Conservation (phyloP, 192 early-diverging fungal species). For the Entomortierella beljakovae region DNA sequence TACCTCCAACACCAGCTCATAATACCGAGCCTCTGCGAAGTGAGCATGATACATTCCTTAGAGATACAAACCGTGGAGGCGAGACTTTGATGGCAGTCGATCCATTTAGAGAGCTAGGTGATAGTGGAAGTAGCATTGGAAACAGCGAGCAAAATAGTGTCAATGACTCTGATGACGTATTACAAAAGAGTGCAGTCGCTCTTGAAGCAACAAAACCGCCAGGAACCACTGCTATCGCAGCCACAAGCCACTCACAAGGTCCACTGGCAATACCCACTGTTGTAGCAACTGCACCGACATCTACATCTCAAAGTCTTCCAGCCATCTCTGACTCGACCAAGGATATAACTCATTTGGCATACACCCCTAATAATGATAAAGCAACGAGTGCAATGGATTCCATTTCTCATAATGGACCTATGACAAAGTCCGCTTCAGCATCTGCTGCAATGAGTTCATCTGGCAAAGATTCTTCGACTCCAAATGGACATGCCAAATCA, state of each 20-base stretch:
- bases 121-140: constrained; percentile 25
- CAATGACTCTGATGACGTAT: constrained; percentile 25
- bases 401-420: neutral
- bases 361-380: neutral
- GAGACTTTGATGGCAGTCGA: constrained; percentile 48
- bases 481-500: constrained; percentile 33
- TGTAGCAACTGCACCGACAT: neutral
- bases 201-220: neutral
- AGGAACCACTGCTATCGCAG: neutral
- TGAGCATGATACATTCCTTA: constrained; percentile 32
- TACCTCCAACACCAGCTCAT: constrained; percentile 49
- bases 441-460: constrained; percentile 1
- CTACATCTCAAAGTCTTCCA: constrained; percentile 3
- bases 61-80: constrained; percentile 21
- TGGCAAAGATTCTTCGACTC: neutral
- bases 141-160: constrained; percentile 45
- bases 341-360: neutral
- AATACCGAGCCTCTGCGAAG: constrained; percentile 47
- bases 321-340: neutral
- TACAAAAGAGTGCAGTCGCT: constrained; percentile 6
- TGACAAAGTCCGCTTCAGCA: constrained; percentile 17
- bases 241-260: neutral
- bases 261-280: neutral
- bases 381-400: neutral
- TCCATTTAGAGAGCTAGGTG: constrained; percentile 48